Base-by-base conservation (phyloP, 257 asterid genomes). In the Lithospermum erythrorhizon region DNA sequence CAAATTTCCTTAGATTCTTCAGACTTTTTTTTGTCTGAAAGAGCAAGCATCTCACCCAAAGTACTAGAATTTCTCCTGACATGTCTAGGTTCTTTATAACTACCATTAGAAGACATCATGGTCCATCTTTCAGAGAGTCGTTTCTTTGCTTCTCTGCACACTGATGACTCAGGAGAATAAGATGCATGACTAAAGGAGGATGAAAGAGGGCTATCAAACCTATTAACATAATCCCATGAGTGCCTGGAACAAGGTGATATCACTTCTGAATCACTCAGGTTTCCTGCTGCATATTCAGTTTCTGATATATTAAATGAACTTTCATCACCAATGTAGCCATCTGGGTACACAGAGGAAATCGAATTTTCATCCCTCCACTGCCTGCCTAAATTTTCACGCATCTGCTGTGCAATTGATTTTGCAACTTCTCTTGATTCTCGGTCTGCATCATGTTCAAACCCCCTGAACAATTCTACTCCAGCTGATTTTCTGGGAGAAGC, bases 51-150 rank as follows among this genome's bases (percentile, higher is more conserved):
- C 65, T 87, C 99, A 29, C 97, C 99, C 78, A 94, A 79, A 25
- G 99, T 89, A 67, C 85, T 94, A 35, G 95, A 83, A 78, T 89
- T 85, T 81, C 85, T 79, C 22, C 77, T 63, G 25, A 77, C 66
- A 61, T 61, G 85, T 70, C 82, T 89, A 66, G 76, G 96, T 70
- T 94, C 95, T 71, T 75, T 87, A 72, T 69, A 76, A 65, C 67
- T 73, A 61, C 88, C 96, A 55, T 71, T 79, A 64, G 96, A 82
- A 58, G 93, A 76, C 89, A 89, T 81, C 87, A 85, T 79, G 53
- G 95, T 95, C 95, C 94, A 89, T 71, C 99, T 83, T 74, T 94
- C 99, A 55, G 96, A 94, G 18, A 94, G 87, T 32, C 96, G 94
- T 71, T 89, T 93, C 84, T 89, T 94, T 25, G 99, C 99, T 77